phyloP scores from a whole-genome alignment of 331 rosid species.

The Spiraea crenata region DNA sequence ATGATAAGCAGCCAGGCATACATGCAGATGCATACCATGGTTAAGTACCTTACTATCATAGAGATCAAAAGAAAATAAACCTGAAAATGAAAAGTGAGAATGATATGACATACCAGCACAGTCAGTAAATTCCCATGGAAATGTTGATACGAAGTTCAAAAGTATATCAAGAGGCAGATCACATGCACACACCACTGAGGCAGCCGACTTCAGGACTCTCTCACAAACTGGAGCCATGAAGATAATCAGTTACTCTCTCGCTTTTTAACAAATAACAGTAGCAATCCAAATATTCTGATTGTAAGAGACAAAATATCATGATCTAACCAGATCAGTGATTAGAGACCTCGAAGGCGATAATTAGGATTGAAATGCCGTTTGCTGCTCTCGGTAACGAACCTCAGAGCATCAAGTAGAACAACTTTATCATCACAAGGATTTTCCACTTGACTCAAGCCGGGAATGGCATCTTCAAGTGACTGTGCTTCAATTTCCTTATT shows the following conservation, averaged over 20 bases:
- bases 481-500: slow-evolving; percentile 29
- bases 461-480: slow-evolving; percentile 28
- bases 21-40: slow-evolving; percentile 8
- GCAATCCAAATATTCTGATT: slow-evolving; percentile 13
- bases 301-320: slow-evolving; percentile 26
- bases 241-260: slow-evolving; percentile 23
- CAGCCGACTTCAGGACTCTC: slow-evolving; percentile 69
- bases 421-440: slow-evolving; percentile 37
- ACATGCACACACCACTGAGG: slow-evolving; percentile 63
- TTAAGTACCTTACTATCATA: neutral
- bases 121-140: slow-evolving; percentile 84
- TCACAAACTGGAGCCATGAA: slow-evolving; percentile 62
- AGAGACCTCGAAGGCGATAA: slow-evolving; percentile 85
- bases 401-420: slow-evolving; percentile 58
- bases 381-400: slow-evolving; percentile 85
- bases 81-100: neutral
- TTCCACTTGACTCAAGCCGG: slow-evolving; percentile 26
- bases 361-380: slow-evolving; percentile 95
- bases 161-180: slow-evolving; percentile 68
- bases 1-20: neutral
- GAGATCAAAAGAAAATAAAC: neutral
- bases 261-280: slow-evolving; percentile 8
- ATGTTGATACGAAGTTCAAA: slow-evolving; percentile 72
- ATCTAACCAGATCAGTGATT: slow-evolving; percentile 36
- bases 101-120: slow-evolving; percentile 57